Evolutionary conservation across 352 stramenopile species (phyloP).

Genomic region (Globisporangium abappressorium): DNA sequence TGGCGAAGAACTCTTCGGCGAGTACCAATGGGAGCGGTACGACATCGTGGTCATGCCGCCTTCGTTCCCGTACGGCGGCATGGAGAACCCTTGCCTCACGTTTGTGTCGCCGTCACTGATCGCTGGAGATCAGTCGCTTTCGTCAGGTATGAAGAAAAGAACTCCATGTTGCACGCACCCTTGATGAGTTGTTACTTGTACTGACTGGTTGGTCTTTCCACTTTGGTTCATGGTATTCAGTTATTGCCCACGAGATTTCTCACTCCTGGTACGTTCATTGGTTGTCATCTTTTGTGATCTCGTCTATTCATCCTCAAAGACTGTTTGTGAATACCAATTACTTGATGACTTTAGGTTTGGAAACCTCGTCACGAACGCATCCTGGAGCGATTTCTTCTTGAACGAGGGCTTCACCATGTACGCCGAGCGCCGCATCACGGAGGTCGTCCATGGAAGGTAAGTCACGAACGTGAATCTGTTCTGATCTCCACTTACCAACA

Average conservation of each 20-base stretch:
- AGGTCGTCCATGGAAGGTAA: slow-evolving; percentile 63
- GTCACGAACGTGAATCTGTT: background rate
- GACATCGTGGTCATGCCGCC: slow-evolving; percentile 83
- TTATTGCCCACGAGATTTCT: slow-evolving; percentile 80
- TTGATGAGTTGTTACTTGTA: background rate
- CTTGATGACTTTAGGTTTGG: slow-evolving; percentile 46
- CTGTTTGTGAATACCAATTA: background rate
- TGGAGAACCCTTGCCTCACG: slow-evolving; percentile 95
- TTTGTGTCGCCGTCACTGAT: slow-evolving; percentile 81
- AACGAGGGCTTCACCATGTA: slow-evolving; percentile 91
- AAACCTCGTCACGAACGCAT: slow-evolving; percentile 81
- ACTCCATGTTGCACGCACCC: background rate
- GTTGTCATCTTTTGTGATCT: background rate
- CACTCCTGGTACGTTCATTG: slow-evolving; percentile 57
- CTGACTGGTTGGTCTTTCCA: background rate
- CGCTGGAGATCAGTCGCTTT: slow-evolving; percentile 75
- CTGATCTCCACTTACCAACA: background rate
- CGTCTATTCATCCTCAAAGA: background rate
- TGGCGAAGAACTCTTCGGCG: slow-evolving; percentile 71
- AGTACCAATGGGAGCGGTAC: slow-evolving; percentile 86
- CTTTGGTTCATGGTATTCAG: slow-evolving; percentile 17
- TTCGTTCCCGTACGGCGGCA: slow-evolving; percentile 96
- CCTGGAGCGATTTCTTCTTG: slow-evolving; percentile 87
- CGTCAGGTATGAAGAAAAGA: slow-evolving; percentile 36
- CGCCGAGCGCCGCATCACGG: slow-evolving; percentile 67